Base-by-base conservation (phyloP, 2,329 filamentous ascomycete genomes). In the Penicillium expansum region DNA sequence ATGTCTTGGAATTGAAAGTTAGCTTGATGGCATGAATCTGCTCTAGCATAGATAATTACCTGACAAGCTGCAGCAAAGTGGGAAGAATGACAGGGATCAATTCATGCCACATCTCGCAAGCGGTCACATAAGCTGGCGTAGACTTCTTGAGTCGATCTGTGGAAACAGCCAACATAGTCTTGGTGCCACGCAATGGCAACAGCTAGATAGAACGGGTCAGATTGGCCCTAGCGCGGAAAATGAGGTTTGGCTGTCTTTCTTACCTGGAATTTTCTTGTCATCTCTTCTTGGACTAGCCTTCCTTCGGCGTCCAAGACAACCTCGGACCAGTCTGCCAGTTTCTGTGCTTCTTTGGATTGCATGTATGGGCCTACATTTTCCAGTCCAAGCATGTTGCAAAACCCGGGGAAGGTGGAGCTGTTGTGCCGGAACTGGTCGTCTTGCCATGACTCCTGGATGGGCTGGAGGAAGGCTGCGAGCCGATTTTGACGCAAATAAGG, bases 131-230 rank as follows among this genome's bases (percentile, higher is more conserved):
- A 0, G 90, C 81, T 9, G 84, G 77, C 5, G 89, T 87, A 5
- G 83, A 82, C 64, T 89, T 90, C 48, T 91, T 88, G 8, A 97
- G 76, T 69, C 91, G 91, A 65, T 99, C 95, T 0, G 94, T 93
- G 0, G 93, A 95, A 48, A 92, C 93, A 1, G 89, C 90, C n/a
- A 99, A 78, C 69, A 97, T 90, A 0, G 91, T 91, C 71, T 97
- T 97, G 1, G 93, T 97, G 7, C 90, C 84, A 55, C 93, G 86
- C 41, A 99, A 77, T 4, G 94, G 94, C 14, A 97, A 77, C 57
- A 83, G 81, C 81, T 89, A 62, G n/a, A 30, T 37, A 14, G 11
- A 3, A 37, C 7, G 1, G 24, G 42, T 67, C 33, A 67, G 57
- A 45, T 42, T 39, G 3, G 20, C 9, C 13, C 5, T n/a, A 9